Evolutionary conservation across 306 rosid genomes (phyloP).

Genomic region (Quercus cerris): DNA sequence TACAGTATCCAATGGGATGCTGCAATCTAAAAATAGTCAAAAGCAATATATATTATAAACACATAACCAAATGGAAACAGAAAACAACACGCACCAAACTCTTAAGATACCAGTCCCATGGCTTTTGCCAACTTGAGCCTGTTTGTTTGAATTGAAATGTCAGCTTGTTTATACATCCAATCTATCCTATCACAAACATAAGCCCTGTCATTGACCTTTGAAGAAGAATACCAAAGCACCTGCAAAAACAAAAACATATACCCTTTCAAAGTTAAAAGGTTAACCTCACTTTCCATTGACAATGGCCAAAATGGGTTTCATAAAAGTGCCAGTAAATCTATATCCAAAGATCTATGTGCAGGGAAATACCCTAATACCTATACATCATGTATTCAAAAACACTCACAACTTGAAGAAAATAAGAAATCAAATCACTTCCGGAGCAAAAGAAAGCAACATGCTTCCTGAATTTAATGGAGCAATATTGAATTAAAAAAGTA

Average conservation of each 20-base stretch:
- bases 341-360: not conserved
- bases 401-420: not conserved
- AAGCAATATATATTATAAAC: slow-evolving; percentile 17
- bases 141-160: slow-evolving; percentile 74
- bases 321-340: not conserved
- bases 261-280: slow-evolving; percentile 6
- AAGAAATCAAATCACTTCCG: not conserved
- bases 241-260: slow-evolving; percentile 33
- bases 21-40: slow-evolving; percentile 63
- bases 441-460: slow-evolving; percentile 4
- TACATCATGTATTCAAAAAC: not conserved
- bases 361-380: not conserved
- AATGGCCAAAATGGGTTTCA: not conserved
- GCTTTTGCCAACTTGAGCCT: slow-evolving; percentile 97
- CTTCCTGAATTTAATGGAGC: slow-evolving; percentile 20
- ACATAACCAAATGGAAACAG: slow-evolving; percentile 26
- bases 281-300: not conserved
- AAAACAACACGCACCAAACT: slow-evolving; percentile 9
- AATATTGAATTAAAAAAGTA: slow-evolving; percentile 9
- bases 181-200: slow-evolving; percentile 78
- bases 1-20: slow-evolving; percentile 98
- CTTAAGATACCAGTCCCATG: slow-evolving; percentile 75
- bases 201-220: slow-evolving; percentile 81
- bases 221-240: slow-evolving; percentile 90
- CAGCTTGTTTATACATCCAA: slow-evolving; percentile 81